A percentile compares a stretch with the other conserved stretches of the same genome.
These are phyloP conservation scores for Fusarium sp. DNA, from an alignment of 2,329 filamentous ascomycete species.

Conservation along the genomic window DNA sequence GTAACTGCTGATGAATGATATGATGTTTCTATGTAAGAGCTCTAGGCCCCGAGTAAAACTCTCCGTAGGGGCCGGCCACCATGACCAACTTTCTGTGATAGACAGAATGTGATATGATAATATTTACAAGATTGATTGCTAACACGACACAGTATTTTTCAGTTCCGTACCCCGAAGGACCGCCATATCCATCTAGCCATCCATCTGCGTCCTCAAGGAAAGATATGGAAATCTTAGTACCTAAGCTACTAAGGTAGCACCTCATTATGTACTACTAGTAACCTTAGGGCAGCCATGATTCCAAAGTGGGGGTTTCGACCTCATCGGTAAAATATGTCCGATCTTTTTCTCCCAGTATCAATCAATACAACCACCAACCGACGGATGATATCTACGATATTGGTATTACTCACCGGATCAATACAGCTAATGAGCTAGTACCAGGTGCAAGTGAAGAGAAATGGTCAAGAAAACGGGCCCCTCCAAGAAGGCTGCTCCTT, in stretches of 20 bases:
- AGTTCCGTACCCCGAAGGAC: slow-evolving; percentile 7
- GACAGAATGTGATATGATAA: slow-evolving; percentile 17
- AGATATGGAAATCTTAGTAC: neutral
- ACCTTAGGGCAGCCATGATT: slow-evolving; percentile 13
- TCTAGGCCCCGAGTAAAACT: neutral
- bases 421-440: slow-evolving; percentile 3
- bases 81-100: neutral
- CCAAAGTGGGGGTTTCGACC: slow-evolving; percentile 22
- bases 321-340: slow-evolving; percentile 19
- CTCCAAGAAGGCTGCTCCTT: slow-evolving; percentile 33
- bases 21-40: slow-evolving; percentile 29
- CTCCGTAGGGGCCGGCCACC: neutral
- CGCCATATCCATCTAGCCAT: neutral
- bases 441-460: slow-evolving; percentile 4
- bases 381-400: slow-evolving; percentile 5
- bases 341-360: slow-evolving; percentile 10
- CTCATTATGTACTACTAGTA: neutral
- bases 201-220: neutral
- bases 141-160: neutral
- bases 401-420: neutral
- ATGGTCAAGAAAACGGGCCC: slow-evolving; percentile 40
- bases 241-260: neutral
- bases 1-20: slow-evolving; percentile 36
- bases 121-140: slow-evolving; percentile 12
- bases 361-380: neutral